phyloP scores from a whole-genome alignment of 768 basidiomycete species.

The Leccinum disarticulatum region DNA sequence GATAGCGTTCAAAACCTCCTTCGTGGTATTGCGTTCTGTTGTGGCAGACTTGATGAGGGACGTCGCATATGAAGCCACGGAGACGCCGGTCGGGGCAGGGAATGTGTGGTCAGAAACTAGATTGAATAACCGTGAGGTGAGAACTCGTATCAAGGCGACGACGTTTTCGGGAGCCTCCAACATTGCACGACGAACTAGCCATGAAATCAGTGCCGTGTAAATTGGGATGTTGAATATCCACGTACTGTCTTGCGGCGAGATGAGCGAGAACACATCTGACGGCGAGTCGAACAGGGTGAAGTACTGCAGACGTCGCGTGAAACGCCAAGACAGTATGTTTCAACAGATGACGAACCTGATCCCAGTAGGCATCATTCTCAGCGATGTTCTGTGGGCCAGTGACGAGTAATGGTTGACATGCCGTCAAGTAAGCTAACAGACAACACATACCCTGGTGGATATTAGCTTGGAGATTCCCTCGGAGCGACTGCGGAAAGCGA shows the following conservation, averaged over 20 bases:
- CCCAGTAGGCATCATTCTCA: constrained; percentile 81
- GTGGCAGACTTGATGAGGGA: constrained; percentile 65
- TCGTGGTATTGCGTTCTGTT: constrained; percentile 66
- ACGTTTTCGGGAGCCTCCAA: constrained; percentile 84
- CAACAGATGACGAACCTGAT: constrained; percentile 58
- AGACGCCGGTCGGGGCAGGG: constrained; percentile 54
- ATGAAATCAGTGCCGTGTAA: constrained; percentile 4
- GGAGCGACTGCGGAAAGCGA: constrained; percentile 82
- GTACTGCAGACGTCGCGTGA: constrained; percentile 49
- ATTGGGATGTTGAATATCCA: constrained; percentile 13
- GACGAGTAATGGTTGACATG: constrained; percentile 4
- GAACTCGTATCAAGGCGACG: constrained; percentile 72
- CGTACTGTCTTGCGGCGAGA: constrained; percentile 83
- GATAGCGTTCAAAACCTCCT: constrained; percentile 90
- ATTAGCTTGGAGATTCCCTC: constrained; percentile 77
- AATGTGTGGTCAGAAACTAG: constrained; percentile 80
- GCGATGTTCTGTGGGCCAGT: constrained; percentile 60
- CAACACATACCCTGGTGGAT: constrained; percentile 60
- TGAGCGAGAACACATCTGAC: constrained; percentile 87
- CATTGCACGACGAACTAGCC: constrained; percentile 76
- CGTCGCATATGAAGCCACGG: constrained; percentile 65
- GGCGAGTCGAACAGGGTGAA: constrained; percentile 84
- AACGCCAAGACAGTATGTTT: background rate
- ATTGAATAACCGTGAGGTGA: constrained; percentile 68
- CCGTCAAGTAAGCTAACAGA: background rate